These are phyloP conservation scores for Mortierella claussenii DNA, from an alignment of 192 early-diverging fungal species.

Conservation along the genomic window DNA sequence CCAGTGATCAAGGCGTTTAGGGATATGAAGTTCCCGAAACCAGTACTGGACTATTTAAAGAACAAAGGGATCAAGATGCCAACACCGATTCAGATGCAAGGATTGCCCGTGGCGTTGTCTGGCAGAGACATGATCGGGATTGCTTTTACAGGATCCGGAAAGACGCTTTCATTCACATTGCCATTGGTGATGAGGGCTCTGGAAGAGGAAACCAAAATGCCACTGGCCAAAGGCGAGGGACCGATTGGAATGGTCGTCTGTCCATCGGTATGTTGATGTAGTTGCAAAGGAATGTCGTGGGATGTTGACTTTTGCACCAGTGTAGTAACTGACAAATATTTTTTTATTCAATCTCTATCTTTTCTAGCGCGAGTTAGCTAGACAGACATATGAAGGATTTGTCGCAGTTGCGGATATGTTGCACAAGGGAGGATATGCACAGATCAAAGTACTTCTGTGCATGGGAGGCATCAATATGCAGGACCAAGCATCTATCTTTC, in stretches of 20 bases:
- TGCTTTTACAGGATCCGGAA: conserved; percentile 98
- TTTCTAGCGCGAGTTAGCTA: conserved; percentile 96
- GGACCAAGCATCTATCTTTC: conserved; percentile 81
- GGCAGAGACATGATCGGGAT: conserved; percentile 99
- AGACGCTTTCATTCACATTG: conserved; percentile 94
- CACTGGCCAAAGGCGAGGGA: conserved; percentile 86
- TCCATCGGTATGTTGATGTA: conserved; percentile 75
- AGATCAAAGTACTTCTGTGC: conserved; percentile 82
- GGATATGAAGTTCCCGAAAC: conserved; percentile 87
- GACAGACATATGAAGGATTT: conserved; percentile 92
- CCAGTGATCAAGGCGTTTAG: conserved; percentile 86
- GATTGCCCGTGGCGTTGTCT: conserved; percentile 89
- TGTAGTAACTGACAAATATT: too few relatives aligned
- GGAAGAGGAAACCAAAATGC: conserved; percentile 89
- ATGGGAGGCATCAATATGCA: conserved; percentile 96
- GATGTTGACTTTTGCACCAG: too few relatives aligned
- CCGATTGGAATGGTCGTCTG: conserved; percentile 95
- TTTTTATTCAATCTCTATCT: too few relatives aligned
- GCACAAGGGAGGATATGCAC: conserved; percentile 71
- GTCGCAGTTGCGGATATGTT: conserved; percentile 71
- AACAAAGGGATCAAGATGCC: conserved; percentile 87
- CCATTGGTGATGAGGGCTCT: conserved; percentile 94
- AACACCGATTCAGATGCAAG: conserved; percentile 97
- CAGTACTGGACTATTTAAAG: conserved; percentile 82
- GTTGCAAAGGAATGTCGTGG: too few relatives aligned